Conservation (phyloP, 2,329 filamentous ascomycete species). For the Phyllosticta citrichinensis region DNA sequence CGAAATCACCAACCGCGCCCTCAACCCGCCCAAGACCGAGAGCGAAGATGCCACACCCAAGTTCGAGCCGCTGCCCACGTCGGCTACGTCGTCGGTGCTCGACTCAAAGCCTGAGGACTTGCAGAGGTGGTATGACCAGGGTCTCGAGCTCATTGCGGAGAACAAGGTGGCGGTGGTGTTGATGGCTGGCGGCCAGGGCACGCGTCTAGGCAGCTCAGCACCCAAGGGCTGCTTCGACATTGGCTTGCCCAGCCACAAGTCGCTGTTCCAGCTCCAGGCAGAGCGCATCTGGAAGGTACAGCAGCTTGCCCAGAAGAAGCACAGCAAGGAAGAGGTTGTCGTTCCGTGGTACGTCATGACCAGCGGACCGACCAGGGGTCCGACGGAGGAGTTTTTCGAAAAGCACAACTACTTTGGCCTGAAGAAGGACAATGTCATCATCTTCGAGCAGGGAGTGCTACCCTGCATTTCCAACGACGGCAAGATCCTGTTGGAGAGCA, state of each 20-base stretch:
- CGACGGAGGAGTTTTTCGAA: slow-evolving; percentile 89
- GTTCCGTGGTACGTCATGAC: slow-evolving; percentile 99
- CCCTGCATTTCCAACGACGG: slow-evolving; percentile 96
- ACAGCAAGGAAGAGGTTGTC: slow-evolving; percentile 46
- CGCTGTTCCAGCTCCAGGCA: slow-evolving; percentile 93
- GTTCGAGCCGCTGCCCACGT: slow-evolving; percentile 80
- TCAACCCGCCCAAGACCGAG: slow-evolving; percentile 61
- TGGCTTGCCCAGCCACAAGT: slow-evolving; percentile 83
- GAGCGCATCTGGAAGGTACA: slow-evolving; percentile 87
- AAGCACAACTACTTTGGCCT: slow-evolving; percentile 88
- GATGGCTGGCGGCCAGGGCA: slow-evolving; percentile 96
- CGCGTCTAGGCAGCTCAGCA: slow-evolving; percentile 82
- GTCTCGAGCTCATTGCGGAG: slow-evolving; percentile 54
- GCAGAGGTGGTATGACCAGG: slow-evolving; percentile 69
- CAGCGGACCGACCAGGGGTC: slow-evolving; percentile 80
- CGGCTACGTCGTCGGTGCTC: slow-evolving; percentile 79
- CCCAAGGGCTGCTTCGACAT: slow-evolving; percentile 98
- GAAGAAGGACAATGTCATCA: slow-evolving; percentile 70
- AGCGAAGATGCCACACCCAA: slow-evolving; percentile 41
- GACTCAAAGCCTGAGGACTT: slow-evolving; percentile 74
- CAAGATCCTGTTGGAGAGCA: slow-evolving; percentile 89
- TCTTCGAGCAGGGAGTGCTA: slow-evolving; percentile 95
- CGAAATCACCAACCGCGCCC: slow-evolving; percentile 68
- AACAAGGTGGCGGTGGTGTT: slow-evolving; percentile 77
- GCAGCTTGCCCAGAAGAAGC: slow-evolving; percentile 63